Conservation (phyloP, 495 filamentous ascomycete species). For the Xylaria nigripes region DNA sequence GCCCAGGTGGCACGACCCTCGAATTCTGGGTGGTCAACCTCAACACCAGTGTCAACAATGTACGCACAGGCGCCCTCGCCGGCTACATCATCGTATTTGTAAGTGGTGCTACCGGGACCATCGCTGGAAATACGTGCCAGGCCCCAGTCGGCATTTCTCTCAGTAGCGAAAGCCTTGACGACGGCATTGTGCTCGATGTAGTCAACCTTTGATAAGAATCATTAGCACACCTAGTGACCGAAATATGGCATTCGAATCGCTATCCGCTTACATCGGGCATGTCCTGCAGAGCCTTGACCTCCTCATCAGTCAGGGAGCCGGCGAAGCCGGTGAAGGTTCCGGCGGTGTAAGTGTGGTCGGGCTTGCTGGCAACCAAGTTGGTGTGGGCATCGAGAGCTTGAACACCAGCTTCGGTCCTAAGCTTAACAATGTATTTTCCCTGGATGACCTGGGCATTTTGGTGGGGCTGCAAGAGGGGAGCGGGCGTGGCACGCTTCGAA, state of each 20-base stretch:
- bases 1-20: conserved; percentile 45
- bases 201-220: conserved; percentile 30
- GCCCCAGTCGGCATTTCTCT: conserved; percentile 47
- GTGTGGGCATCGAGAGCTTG: conserved; percentile 28
- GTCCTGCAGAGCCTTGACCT: conserved; percentile 34
- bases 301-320: conserved; percentile 26
- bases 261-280: conserved; percentile 29
- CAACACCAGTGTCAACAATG: conserved; percentile 54
- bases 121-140: conserved; percentile 45
- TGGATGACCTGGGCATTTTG: conserved; percentile 25
- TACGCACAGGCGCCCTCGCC: conserved; percentile 53
- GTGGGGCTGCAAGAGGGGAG: conserved; percentile 19
- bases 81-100: conserved; percentile 48
- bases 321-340: conserved; percentile 40
- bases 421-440: conserved; percentile 39
- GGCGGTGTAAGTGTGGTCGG: conserved; percentile 35
- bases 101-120: conserved; percentile 33
- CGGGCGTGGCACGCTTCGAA: conserved; percentile 20
- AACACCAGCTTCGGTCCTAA: conserved; percentile 24
- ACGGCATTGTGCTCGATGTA: conserved; percentile 46
- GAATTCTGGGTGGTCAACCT: conserved; percentile 47
- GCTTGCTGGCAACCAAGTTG: conserved; percentile 24
- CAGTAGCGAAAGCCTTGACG: conserved; percentile 35
- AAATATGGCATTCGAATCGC: neutral
- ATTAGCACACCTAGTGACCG: conserved; percentile 1